These are phyloP conservation scores for Dactylellina leptospora DNA, from an alignment of 2,329 filamentous ascomycete species.

Conservation along the genomic window DNA sequence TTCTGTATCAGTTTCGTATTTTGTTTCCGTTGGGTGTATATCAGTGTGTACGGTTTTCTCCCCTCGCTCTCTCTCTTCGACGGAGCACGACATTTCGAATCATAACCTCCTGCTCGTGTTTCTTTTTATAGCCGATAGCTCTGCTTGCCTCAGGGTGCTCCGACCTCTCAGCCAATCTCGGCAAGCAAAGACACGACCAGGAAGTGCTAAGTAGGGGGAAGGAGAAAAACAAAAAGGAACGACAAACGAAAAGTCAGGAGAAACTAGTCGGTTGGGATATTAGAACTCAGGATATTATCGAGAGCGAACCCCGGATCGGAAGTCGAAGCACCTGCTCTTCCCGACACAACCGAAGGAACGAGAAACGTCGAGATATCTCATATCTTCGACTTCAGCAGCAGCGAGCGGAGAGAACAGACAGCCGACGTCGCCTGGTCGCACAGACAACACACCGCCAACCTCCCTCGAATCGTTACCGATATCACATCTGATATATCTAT, in stretches of 20 bases:
- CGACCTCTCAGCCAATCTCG: constrained; percentile 46
- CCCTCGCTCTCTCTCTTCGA: not conserved
- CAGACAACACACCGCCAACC: constrained; percentile 37
- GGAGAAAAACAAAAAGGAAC: too few species aligned
- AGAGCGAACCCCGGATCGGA: constrained; percentile 14
- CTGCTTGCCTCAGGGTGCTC: constrained; percentile 21
- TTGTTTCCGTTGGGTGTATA: not conserved
- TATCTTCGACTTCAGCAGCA: not conserved
- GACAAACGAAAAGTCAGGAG: too few species aligned
- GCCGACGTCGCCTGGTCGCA: constrained; percentile 37
- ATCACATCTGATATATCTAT: too few species aligned
- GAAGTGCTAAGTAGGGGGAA: too few species aligned
- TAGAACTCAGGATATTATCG: constrained; percentile 8
- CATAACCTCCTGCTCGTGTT: constrained; percentile 38
- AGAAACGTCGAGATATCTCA: not conserved
- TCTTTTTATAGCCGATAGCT: constrained; percentile 49
- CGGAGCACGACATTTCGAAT: constrained; percentile 10
- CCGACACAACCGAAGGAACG: not conserved
- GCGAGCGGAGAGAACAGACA: too few species aligned
- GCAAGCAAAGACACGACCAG: constrained; percentile 28
- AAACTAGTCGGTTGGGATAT: constrained; percentile 8
- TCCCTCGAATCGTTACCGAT: not conserved
- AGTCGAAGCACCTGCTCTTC: too few species aligned
- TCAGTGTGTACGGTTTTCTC: not conserved
- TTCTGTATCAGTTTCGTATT: too few species aligned